Evolutionary conservation across 768 basidiomycete species (phyloP).

Genomic region (Hygrophorus russula): DNA sequence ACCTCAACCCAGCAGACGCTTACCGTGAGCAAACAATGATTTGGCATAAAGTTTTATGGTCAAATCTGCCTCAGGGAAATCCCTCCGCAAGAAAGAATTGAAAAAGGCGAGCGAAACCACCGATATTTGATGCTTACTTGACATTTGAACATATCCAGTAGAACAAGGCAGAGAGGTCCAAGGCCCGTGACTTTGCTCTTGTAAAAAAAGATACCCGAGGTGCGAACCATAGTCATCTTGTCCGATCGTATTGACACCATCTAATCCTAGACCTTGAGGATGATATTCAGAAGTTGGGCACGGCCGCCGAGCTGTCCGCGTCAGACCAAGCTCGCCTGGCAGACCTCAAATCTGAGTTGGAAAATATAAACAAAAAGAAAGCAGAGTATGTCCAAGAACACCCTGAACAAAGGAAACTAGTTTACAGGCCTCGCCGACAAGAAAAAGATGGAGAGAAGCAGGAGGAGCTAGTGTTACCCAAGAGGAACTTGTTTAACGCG

Average conservation of each 20-base stretch:
- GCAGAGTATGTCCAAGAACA: slow-evolving; percentile 88
- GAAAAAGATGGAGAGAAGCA: slow-evolving; percentile 32
- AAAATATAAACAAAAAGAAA: slow-evolving; percentile 77
- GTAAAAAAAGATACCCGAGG: slow-evolving; percentile 93
- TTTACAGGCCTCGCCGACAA: slow-evolving; percentile 51
- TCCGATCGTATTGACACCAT: neutral
- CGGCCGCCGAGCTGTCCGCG: slow-evolving; percentile 25
- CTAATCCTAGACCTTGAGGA: slow-evolving; percentile 57
- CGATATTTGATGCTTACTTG: slow-evolving; percentile 4
- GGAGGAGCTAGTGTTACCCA: slow-evolving; percentile 27
- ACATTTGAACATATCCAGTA: slow-evolving; percentile 34
- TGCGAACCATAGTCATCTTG: slow-evolving; percentile 16
- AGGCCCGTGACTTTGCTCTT: slow-evolving; percentile 77
- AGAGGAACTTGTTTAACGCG: slow-evolving; percentile 67
- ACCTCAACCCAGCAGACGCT: slow-evolving; percentile 89
- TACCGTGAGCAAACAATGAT: slow-evolving; percentile 45
- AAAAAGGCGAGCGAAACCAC: slow-evolving; percentile 60
- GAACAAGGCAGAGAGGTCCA: slow-evolving; percentile 82
- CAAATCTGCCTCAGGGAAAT: slow-evolving; percentile 53
- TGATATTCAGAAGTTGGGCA: slow-evolving; percentile 63
- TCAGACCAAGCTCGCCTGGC: slow-evolving; percentile 58
- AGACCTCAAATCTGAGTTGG: slow-evolving; percentile 66
- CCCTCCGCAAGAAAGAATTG: slow-evolving; percentile 86
- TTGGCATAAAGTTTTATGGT: neutral
- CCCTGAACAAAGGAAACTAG: slow-evolving; percentile 81